Conservation (phyloP, 371 early-diverging fungal species). For the Entomophthora muscae region DNA sequence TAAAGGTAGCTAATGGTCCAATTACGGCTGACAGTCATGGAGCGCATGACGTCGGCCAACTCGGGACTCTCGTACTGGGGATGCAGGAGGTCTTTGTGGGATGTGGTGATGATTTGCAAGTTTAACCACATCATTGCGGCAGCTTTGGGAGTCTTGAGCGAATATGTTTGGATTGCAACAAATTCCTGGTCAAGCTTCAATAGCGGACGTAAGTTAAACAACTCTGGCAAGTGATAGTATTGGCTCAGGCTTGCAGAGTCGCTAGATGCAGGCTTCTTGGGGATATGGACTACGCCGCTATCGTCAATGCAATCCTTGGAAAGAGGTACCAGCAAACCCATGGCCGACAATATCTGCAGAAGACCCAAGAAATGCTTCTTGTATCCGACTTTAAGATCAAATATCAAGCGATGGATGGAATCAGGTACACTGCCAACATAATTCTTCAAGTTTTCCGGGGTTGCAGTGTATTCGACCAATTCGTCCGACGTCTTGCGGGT, state of each 20-base stretch:
- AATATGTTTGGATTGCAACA: neutral
- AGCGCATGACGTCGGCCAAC: neutral
- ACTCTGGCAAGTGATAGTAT: neutral
- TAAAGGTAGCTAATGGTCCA: neutral
- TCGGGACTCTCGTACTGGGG: neutral
- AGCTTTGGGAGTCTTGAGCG: neutral
- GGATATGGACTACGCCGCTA: neutral
- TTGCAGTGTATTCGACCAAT: neutral
- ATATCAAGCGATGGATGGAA: neutral
- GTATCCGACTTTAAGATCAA: neutral
- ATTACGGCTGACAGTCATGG: neutral
- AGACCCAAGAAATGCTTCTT: neutral
- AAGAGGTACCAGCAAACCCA: neutral
- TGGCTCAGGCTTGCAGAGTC: neutral
- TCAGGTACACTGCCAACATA: neutral
- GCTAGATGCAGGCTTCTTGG: neutral
- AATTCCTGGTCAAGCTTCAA: neutral
- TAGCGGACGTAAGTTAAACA: neutral
- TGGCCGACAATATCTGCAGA: neutral
- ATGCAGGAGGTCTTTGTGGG: neutral
- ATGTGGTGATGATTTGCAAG: neutral
- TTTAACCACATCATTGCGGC: neutral
- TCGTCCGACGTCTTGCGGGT: neutral
- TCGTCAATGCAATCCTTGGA: neutral
- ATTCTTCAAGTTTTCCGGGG: neutral